These are phyloP conservation scores for Pelargonium fulgidum DNA, from an alignment of 441 rosid genomes.

Conservation along the genomic window DNA sequence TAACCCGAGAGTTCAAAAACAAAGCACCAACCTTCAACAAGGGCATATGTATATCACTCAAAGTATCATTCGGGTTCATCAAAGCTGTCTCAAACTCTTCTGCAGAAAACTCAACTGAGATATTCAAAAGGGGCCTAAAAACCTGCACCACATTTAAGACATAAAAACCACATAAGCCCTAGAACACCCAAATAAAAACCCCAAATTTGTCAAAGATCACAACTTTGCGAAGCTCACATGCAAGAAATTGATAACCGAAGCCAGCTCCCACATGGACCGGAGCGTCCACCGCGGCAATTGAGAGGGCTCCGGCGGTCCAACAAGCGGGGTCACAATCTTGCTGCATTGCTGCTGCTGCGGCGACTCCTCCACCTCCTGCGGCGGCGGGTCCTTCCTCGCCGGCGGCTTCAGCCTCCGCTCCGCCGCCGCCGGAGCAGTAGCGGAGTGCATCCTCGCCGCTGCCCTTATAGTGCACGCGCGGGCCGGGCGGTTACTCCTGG, in stretches of 20 bases:
- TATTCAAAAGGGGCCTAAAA: conserved; percentile 77
- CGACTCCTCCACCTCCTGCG: conserved; percentile 32
- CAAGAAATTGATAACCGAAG: conserved; percentile 89
- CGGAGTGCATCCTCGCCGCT: conserved; percentile 51
- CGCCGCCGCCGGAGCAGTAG: conserved; percentile 31
- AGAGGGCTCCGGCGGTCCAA: conserved; percentile 63
- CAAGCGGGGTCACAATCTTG: conserved; percentile 65
- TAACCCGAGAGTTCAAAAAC: conserved; percentile 8
- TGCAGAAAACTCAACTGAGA: conserved; percentile 75
- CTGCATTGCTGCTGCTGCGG: conserved; percentile 47
- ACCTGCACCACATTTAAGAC: conserved; percentile 38
- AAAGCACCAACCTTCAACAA: conserved; percentile 68
- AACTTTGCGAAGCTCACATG: conserved; percentile 49
- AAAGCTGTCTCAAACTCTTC: conserved; percentile 97
- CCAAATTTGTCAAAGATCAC: conserved; percentile 12
- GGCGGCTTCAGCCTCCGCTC: conserved; percentile 34
- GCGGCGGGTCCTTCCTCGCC: conserved; percentile 35
- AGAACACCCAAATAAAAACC: not conserved
- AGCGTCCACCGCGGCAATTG: conserved; percentile 89
- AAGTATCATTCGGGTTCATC: conserved; percentile 75
- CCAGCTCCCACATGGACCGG: conserved; percentile 97
- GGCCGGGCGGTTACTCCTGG: conserved; percentile 73
- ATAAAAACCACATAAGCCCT: conserved; percentile 16
- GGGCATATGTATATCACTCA: conserved; percentile 89
- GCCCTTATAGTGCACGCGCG: conserved; percentile 92